Conservation (phyloP, 345 rosid species). For the Heritiera littoralis region DNA sequence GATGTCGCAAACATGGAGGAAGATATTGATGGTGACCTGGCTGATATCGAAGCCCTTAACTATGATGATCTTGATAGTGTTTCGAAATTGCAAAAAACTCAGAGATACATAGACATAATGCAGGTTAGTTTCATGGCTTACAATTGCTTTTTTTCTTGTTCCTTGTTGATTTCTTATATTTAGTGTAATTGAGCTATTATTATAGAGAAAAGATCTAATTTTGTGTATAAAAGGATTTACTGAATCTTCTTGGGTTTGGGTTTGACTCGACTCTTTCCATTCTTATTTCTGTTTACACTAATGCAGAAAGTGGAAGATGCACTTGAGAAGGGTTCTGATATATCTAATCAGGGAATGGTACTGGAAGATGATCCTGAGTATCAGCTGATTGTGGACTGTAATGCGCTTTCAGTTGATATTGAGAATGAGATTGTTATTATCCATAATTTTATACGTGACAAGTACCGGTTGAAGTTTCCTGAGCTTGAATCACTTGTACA, state of each 20-base stretch:
- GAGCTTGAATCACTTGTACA: constrained; percentile 93
- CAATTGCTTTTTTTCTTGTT: not conserved
- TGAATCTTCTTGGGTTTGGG: not conserved
- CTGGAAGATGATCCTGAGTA: constrained; percentile 95
- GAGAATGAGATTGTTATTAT: constrained; percentile 89
- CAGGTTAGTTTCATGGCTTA: constrained; percentile 45
- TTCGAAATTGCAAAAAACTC: constrained; percentile 79
- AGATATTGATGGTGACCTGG: constrained; percentile 77
- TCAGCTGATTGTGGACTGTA: constrained; percentile 89
- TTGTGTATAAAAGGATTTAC: not conserved
- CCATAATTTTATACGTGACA: constrained; percentile 88
- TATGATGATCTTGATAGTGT: constrained; percentile 85
- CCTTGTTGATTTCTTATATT: not conserved
- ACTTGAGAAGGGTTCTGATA: constrained; percentile 64
- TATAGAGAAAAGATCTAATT: not conserved
- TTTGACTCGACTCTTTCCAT: not conserved
- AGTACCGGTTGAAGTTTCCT: constrained; percentile 78
- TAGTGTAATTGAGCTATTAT: not conserved
- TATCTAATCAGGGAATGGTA: constrained; percentile 58
- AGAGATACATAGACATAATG: constrained; percentile 78
- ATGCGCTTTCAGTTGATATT: constrained; percentile 80
- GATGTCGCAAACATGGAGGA: constrained; percentile 71
- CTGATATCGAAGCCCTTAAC: constrained; percentile 72
- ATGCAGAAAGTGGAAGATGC: constrained; percentile 81
- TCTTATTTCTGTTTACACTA: not conserved